phyloP scores from a whole-genome alignment of 768 basidiomycete species.

The Tylopilus sp. region DNA sequence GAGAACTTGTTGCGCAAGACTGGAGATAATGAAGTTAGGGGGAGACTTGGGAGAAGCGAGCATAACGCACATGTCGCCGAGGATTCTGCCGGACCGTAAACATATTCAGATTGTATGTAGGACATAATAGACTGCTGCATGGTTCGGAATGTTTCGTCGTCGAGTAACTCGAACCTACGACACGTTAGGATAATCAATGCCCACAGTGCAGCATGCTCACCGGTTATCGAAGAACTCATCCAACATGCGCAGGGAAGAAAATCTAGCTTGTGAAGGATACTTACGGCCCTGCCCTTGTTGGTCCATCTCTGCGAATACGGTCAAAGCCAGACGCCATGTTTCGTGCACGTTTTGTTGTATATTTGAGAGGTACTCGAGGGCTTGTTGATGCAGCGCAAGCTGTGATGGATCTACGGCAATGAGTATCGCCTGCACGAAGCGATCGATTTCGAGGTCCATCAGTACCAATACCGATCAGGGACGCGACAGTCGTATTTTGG shows the following conservation, averaged over 20 bases:
- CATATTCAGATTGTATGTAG: conserved; percentile 88
- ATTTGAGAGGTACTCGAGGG: conserved; percentile 75
- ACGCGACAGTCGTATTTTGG: neutral
- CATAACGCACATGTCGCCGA: conserved; percentile 70
- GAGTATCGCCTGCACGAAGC: conserved; percentile 78
- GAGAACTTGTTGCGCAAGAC: conserved; percentile 95
- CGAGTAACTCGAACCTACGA: conserved; percentile 59
- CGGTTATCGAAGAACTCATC: conserved; percentile 82
- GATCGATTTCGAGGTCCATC: conserved; percentile 77
- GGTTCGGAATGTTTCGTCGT: conserved; percentile 64
- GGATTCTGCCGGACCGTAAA: conserved; percentile 79
- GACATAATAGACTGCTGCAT: conserved; percentile 74
- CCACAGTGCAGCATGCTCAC: conserved; percentile 43
- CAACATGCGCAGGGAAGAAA: conserved; percentile 75
- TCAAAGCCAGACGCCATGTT: conserved; percentile 79
- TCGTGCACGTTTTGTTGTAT: conserved; percentile 73
- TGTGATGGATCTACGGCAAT: conserved; percentile 83
- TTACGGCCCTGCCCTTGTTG: conserved; percentile 56
- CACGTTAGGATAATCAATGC: conserved; percentile 5
- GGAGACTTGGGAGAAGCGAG: neutral
- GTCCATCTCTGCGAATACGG: conserved; percentile 63
- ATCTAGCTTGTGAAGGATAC: conserved; percentile 69
- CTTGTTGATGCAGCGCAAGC: conserved; percentile 74
- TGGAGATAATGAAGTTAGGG: conserved; percentile 30
- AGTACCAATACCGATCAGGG: conserved; percentile 15